Base-by-base conservation (phyloP, 305 asterid genomes). In the Fraxinus nigra region DNA sequence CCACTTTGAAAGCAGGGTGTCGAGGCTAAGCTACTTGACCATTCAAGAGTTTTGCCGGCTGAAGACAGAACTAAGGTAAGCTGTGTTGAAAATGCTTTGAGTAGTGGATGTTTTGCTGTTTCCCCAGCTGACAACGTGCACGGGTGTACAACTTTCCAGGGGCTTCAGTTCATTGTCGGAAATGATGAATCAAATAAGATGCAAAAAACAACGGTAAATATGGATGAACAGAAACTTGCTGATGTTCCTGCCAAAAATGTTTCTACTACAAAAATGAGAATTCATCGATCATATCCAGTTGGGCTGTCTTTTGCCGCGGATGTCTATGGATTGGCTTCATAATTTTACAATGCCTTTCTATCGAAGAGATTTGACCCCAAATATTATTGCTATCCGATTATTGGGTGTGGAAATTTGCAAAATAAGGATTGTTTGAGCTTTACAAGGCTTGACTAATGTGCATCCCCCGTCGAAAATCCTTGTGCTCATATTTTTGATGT, bases 131-230 rank as follows among this genome's bases (percentile, higher is more conserved):
- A 88, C 84, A 59, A 72, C 78, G 38, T 86, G 59, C 69, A 75
- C 74, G 70, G 72, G 34, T 77, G 32, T 26, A 9, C 67, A n/a
- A 48, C 37, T 22, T 16, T 80, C 9, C 91, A 92, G 94, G 97
- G 95, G 79, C 97, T 92, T 83, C 93, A 89, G 79, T 90, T 92
- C 90, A 85, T 93, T 63, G 88, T 83, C 8, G 91, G 89, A 81
- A 69, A 81, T 9, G 88, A 87, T 22, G 92, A 90, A 85, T 56
- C 94, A 70, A 90, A 35, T 61, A 67, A 75, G 1, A 78, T 70
- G 26, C 81, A 82, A 61, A 84, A 87, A 74, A 80, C 89, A 20
- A 7, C 84, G 16, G 48, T 86, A 26, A 72, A 16, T 28, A 80
- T 65, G 37, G 89, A 88, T 51, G 89, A 82, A 81, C 87, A 76